phyloP scores from a whole-genome alignment of 305 asterid genomes.

The Solanum chacoense region DNA sequence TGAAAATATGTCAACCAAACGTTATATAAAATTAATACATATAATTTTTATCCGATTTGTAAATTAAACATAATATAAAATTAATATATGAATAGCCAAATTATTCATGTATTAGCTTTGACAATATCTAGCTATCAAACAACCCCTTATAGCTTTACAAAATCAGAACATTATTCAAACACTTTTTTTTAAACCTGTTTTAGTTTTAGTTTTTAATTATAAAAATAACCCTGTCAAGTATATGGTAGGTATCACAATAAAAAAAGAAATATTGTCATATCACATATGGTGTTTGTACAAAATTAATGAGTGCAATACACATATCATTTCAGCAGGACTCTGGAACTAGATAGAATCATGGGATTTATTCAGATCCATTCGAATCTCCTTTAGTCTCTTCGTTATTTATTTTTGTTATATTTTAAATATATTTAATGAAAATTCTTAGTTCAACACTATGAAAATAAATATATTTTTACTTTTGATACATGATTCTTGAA shows the following conservation, averaged over 20 bases:
- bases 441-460: accelerated
- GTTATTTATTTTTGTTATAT: too few relatives aligned
- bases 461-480: background rate
- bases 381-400: too few relatives aligned
- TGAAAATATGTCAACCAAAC: too few relatives aligned
- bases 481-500: background rate
- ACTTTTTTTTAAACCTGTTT: background rate
- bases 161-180: background rate
- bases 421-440: too few relatives aligned
- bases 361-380: background rate
- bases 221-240: background rate
- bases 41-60: too few relatives aligned
- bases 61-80: too few relatives aligned
- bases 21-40: too few relatives aligned
- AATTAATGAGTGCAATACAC: background rate
- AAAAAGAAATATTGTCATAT: background rate
- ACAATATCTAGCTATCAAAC: too few relatives aligned
- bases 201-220: background rate
- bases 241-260: background rate
- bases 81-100: too few relatives aligned
- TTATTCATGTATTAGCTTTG: too few relatives aligned
- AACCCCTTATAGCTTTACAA: background rate
- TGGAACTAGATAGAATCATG: accelerated
- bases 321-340: background rate
- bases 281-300: background rate